Conservation (phyloP, 495 filamentous ascomycete genomes). For the Talaromyces thailandensis region DNA sequence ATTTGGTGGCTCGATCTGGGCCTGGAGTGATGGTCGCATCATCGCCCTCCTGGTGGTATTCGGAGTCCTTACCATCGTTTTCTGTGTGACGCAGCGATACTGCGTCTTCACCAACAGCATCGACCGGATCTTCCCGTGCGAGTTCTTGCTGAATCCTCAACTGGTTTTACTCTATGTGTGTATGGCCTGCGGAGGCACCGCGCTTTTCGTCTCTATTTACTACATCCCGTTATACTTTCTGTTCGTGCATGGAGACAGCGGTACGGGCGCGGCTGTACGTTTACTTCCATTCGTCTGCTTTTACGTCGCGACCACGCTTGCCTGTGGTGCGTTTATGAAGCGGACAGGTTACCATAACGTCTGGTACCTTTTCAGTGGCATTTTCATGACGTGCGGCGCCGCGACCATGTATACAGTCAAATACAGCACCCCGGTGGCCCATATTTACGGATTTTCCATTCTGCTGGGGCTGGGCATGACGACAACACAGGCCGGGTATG, state of each 20-base stretch:
- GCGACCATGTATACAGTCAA: slow-evolving; percentile 41
- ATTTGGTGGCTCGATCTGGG: slow-evolving; percentile 35
- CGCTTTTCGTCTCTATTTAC: slow-evolving; percentile 28
- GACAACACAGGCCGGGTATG: slow-evolving; percentile 37
- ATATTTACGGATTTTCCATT: slow-evolving; percentile 46
- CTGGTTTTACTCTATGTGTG: neutral
- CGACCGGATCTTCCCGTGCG: slow-evolving; percentile 26
- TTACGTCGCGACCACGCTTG: slow-evolving; percentile 16
- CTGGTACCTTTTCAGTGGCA: slow-evolving; percentile 39
- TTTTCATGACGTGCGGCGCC: slow-evolving; percentile 39
- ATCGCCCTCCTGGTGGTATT: slow-evolving; percentile 42
- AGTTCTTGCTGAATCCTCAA: neutral
- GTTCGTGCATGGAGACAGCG: slow-evolving; percentile 27
- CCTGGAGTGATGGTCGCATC: slow-evolving; percentile 39
- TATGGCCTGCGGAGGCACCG: slow-evolving; percentile 10
- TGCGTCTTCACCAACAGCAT: slow-evolving; percentile 37
- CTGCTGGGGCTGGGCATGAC: slow-evolving; percentile 45
- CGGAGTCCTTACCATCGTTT: slow-evolving; percentile 32
- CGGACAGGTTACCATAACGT: slow-evolving; percentile 44
- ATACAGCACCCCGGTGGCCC: slow-evolving; percentile 17
- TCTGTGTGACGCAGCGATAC: slow-evolving; percentile 37
- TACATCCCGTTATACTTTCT: slow-evolving; percentile 43
- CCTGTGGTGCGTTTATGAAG: slow-evolving; percentile 37
- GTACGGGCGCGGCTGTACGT: slow-evolving; percentile 26
- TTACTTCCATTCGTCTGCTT: slow-evolving; percentile 19